A percentile compares a stretch with the other conserved stretches of the same genome.
Conservation (phyloP, 2,329 filamentous ascomycete species). For the Pseudogymnoascus sp. region DNA sequence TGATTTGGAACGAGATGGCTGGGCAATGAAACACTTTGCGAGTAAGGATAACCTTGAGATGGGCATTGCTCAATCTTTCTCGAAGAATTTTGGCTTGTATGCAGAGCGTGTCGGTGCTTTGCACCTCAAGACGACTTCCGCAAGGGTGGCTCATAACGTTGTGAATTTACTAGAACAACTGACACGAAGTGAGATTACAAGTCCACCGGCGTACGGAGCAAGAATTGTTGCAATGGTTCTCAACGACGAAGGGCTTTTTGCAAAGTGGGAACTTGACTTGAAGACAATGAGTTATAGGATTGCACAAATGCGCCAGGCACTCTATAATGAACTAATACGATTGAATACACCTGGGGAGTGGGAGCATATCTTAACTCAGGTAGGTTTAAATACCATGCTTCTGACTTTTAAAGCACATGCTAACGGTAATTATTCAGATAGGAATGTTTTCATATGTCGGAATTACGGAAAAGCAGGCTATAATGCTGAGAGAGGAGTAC, state of each 20-base stretch:
- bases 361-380: conserved; percentile 30
- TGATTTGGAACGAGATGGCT: conserved; percentile 25
- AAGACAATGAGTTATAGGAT: conserved; percentile 32
- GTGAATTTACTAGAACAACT: conserved; percentile 28
- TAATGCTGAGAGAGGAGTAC: background rate
- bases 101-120: conserved; percentile 31
- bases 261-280: conserved; percentile 31
- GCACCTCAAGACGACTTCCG: conserved; percentile 9
- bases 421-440: background rate
- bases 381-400: background rate
- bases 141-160: conserved; percentile 23
- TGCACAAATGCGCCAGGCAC: conserved; percentile 26
- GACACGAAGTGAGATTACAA: conserved; percentile 23
- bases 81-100: conserved; percentile 48
- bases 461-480: background rate
- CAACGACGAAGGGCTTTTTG: conserved; percentile 19
- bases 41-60: conserved; percentile 37
- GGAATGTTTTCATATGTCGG: background rate
- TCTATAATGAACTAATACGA: conserved; percentile 28
- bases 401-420: background rate
- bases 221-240: conserved; percentile 30
- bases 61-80: conserved; percentile 51
- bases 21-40: conserved; percentile 26
- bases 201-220: conserved; percentile 30
- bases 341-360: conserved; percentile 31